Evolutionary conservation across 345 rosid species (phyloP).

Genomic region (Euphorbia pulcherrima): DNA sequence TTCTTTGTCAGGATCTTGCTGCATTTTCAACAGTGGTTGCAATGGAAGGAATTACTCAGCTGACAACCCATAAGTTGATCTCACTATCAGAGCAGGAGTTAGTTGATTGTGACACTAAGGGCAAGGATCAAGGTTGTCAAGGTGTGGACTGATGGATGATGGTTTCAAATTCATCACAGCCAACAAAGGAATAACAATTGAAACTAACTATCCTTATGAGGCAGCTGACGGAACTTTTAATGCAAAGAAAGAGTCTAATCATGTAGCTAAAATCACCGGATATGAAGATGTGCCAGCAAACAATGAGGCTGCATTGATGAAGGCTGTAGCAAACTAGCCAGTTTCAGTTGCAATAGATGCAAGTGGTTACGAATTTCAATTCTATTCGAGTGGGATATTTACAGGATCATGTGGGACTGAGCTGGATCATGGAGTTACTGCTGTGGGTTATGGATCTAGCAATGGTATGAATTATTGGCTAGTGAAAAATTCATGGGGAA

Average conservation of each 20-base stretch:
- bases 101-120: conserved; percentile 39
- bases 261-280: conserved; percentile 1
- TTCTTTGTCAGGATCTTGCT: conserved; percentile 34
- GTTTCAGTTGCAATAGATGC: conserved; percentile 33
- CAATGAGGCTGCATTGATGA: conserved; percentile 27
- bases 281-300: conserved; percentile 25
- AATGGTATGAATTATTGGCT: conserved; percentile 27
- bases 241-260: conserved; percentile 13
- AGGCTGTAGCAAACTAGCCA: too few species aligned
- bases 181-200: conserved; percentile 21
- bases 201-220: conserved; percentile 28
- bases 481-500: conserved; percentile 42
- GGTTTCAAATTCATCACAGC: conserved; percentile 28
- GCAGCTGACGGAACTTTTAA: conserved; percentile 30
- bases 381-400: conserved; percentile 32
- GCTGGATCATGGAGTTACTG: conserved; percentile 33
- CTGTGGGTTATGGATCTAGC: too few species aligned
- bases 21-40: conserved; percentile 55
- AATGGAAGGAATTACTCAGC: conserved; percentile 34
- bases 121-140: conserved; percentile 18
- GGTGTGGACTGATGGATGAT: conserved; percentile 39
- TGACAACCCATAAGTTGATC: conserved; percentile 27
- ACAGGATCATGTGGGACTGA: conserved; percentile 24
- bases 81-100: conserved; percentile 44
- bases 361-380: conserved; percentile 24